phyloP scores from a whole-genome alignment of 2,329 filamentous ascomycete species.

The Samsoniella hepiali region DNA sequence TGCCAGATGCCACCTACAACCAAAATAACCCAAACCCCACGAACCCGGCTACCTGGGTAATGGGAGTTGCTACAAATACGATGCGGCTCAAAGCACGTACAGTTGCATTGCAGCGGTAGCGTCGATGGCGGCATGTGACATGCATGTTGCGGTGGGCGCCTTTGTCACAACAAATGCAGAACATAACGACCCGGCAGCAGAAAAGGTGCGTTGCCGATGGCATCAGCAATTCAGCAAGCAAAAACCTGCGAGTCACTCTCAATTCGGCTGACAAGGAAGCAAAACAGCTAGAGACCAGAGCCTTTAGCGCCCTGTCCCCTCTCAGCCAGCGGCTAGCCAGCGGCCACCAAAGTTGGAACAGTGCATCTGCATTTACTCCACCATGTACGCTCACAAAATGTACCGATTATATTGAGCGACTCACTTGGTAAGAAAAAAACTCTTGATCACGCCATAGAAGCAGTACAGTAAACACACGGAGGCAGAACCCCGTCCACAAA shows the following conservation, averaged over 20 bases:
- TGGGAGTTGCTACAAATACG: not conserved
- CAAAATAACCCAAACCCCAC: not conserved
- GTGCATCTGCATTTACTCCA: no score
- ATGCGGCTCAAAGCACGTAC: not conserved
- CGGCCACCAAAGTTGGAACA: no score
- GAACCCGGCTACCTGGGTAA: not conserved
- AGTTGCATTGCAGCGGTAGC: conserved; percentile 10
- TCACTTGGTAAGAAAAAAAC: no score
- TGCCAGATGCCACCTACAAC: not conserved
- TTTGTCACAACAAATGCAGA: not conserved
- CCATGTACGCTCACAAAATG: no score
- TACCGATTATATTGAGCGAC: no score
- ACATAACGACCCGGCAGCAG: not conserved
- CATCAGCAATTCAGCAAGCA: not conserved
- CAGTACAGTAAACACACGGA: not conserved
- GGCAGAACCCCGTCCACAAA: not conserved
- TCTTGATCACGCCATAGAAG: not conserved
- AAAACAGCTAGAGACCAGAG: no score
- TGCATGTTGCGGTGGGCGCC: conserved; percentile 8
- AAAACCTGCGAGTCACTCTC: no score
- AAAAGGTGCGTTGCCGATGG: not conserved
- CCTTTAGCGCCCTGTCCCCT: no score
- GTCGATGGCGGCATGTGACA: conserved; percentile 9
- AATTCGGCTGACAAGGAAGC: no score
- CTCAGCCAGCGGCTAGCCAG: no score